Conservation (phyloP, 2,329 filamentous ascomycete genomes). For the Coniochaeta prunicola region DNA sequence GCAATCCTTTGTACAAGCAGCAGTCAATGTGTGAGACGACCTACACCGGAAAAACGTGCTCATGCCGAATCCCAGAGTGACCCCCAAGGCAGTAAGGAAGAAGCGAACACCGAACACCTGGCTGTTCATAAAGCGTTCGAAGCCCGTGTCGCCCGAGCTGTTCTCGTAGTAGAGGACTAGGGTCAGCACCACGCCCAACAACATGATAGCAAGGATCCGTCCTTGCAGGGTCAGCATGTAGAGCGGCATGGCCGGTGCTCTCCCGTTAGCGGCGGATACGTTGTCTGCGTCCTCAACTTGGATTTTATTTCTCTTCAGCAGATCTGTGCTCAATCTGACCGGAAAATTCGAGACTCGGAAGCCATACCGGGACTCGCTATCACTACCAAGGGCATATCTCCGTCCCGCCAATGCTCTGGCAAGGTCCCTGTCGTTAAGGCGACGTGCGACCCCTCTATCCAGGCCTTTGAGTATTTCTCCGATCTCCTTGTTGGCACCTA, state of each 20-base stretch:
- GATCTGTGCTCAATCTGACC: background rate
- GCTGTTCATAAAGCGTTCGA: slow-evolving; percentile 1
- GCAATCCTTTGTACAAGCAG: background rate
- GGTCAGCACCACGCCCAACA: background rate
- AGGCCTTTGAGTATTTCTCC: background rate
- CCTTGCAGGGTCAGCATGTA: background rate
- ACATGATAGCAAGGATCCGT: background rate
- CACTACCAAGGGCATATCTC: background rate
- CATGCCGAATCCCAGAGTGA: slow-evolving; percentile 2
- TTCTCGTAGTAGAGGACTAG: slow-evolving; percentile 1
- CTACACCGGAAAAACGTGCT: slow-evolving; percentile 2
- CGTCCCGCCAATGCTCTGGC: background rate
- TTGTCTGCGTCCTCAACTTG: background rate
- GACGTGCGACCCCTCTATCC: background rate
- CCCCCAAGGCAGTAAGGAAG: slow-evolving; percentile 3
- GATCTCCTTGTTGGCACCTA: slow-evolving; percentile 1
- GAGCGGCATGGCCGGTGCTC: background rate
- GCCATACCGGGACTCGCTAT: background rate
- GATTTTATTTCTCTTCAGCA: background rate
- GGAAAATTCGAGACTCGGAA: background rate
- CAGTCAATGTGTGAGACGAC: background rate
- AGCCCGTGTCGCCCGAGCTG: background rate
- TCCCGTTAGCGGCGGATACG: background rate
- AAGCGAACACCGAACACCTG: slow-evolving; percentile 3
- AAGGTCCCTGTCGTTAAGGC: background rate